Evolutionary conservation across 2,329 filamentous ascomycete species (phyloP).

Genomic region (Fusarium goolgardi): DNA sequence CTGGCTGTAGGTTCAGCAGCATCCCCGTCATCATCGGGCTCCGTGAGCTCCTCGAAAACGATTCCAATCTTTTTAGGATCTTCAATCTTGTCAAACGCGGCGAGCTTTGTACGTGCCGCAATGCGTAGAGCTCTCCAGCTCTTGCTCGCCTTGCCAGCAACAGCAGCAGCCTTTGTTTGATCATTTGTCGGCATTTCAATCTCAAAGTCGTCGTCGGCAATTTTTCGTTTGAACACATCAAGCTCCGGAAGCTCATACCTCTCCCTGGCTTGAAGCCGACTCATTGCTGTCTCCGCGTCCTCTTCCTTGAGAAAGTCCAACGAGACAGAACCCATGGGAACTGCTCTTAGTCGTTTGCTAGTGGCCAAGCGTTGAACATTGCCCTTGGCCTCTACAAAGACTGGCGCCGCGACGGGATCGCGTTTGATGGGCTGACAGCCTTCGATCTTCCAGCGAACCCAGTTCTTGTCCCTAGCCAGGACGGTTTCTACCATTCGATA

Average conservation of each 20-base stretch:
- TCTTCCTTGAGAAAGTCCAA: constrained; percentile 81
- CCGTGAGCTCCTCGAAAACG: constrained; percentile 65
- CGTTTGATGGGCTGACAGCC: constrained; percentile 88
- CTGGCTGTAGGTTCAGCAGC: constrained; percentile 51
- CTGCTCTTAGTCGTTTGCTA: constrained; percentile 75
- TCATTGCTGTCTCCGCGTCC: constrained; percentile 68
- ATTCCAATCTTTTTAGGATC: constrained; percentile 76
- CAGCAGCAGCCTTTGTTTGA: constrained; percentile 64
- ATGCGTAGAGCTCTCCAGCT: constrained; percentile 90
- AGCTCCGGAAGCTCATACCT: constrained; percentile 77
- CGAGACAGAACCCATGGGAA: constrained; percentile 77
- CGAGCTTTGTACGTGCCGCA: constrained; percentile 78
- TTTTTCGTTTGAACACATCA: constrained; percentile 76
- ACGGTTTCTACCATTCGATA: constrained; percentile 97
- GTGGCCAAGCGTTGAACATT: constrained; percentile 74
- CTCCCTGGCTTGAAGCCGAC: constrained; percentile 73
- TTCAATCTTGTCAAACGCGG: constrained; percentile 87
- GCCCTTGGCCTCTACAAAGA: constrained; percentile 76
- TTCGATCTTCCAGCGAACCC: constrained; percentile 98
- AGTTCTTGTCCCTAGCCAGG: constrained; percentile 95
- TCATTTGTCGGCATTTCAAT: constrained; percentile 81
- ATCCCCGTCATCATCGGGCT: constrained; percentile 52
- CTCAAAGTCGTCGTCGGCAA: constrained; percentile 85
- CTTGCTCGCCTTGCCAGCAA: constrained; percentile 85
- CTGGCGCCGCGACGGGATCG: constrained; percentile 73